phyloP scores from a whole-genome alignment of 805 yeast species.

The Nakazawaea wickerhamii region DNA sequence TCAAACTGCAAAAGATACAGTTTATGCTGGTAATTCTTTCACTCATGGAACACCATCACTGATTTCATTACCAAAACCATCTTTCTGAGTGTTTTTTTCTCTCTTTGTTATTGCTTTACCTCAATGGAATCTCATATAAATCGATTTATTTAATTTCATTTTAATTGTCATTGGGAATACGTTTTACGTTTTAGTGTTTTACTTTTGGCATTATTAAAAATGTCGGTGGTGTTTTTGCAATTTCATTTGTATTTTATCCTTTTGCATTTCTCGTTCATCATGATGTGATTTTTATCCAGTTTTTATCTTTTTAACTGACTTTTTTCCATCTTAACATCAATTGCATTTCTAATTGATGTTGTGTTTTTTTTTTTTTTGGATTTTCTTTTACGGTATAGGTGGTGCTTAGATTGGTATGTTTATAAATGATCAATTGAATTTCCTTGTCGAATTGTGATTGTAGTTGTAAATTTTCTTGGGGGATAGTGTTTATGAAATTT shows the following conservation, averaged over 20 bases:
- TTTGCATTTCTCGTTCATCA: no score
- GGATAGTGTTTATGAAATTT: no score
- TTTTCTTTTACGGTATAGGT: background rate
- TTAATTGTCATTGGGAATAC: no score
- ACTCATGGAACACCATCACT: conserved; percentile 14
- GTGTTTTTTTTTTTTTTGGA: background rate
- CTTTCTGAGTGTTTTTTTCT: conserved; percentile 14
- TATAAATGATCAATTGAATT: no score
- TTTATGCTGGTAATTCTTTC: conserved; percentile 16
- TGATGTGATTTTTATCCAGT: no score
- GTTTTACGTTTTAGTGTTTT: no score
- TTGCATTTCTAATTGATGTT: background rate
- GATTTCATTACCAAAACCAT: conserved; percentile 15
- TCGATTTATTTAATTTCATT: conserved; percentile 53
- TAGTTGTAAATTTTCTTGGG: no score
- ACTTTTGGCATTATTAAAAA: no score
- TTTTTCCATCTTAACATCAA: background rate
- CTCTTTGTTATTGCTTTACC: conserved; percentile 42
- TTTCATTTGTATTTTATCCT: no score
- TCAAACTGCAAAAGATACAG: background rate
- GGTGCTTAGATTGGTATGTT: background rate
- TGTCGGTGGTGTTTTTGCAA: no score
- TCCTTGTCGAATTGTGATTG: no score
- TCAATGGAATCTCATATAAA: conserved; percentile 29
- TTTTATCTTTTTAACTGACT: background rate